Base-by-base conservation (phyloP, 495 filamentous ascomycete genomes). In the Penicillium desertorum region DNA sequence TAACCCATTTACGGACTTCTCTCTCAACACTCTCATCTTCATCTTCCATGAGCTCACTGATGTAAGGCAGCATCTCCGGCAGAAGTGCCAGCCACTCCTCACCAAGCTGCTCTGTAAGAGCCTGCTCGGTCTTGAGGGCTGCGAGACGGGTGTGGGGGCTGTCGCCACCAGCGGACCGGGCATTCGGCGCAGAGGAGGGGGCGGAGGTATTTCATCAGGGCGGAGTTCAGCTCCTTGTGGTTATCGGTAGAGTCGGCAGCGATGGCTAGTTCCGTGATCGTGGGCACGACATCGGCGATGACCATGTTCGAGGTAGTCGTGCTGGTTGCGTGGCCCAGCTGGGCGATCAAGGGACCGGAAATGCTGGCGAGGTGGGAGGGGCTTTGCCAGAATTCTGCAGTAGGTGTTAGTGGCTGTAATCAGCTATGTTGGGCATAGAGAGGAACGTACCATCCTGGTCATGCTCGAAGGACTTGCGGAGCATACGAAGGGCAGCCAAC, bases 21-120 rank as follows among this genome's bases (percentile, higher is more conserved):
- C 85, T 76, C 79, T 97, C 94, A 39, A 98, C 92, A 23, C 71
- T 77, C 72, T 97, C 93, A 60, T 97, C 91, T 60, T 96, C 94
- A 70, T 98, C 94, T 71, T 98, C 95, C 77, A 94, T 88, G 59
- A 95, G 65, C 73, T 98, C 94, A 58, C 88, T 92, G 49, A 98
- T 94, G 53, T 90, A 88, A 32, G 94, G 94, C 62, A 98, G 75
- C 86, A 96, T 96, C 80, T 98, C 93, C 0, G 92, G 89, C 69
- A 98, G 72, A 70, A 92, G 78, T 2, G 83, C 81, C 57, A 98
- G 71, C 95, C 95, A 98, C 61, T 98, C 94, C 63, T 97, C 91
- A 22, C 91, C 92, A 22, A 97, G 71, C 52, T 83, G 77, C 51
- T 85, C 81, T 20, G 91, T 92, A 48, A 98, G 78, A 2, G 79